Base-by-base conservation (phyloP, 2,329 filamentous ascomycete species). In the Pseudogymnoascus sp. region DNA sequence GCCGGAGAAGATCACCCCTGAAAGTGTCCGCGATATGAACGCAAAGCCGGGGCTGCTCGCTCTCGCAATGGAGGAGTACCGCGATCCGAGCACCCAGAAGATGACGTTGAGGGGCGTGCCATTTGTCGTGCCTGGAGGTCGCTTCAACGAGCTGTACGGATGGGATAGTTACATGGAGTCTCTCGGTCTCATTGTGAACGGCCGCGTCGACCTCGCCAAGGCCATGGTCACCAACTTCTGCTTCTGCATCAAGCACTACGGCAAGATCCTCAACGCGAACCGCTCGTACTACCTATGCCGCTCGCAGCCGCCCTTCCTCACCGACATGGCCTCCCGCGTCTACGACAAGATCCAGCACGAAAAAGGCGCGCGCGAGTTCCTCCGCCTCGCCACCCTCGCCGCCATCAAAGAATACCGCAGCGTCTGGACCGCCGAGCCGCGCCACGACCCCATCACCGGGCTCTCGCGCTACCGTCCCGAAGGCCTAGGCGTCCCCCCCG, bases 121-220 rank as follows among this genome's bases (percentile, higher is more conserved):
- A 0, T 99, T 98, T 70, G 92, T 98, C n/a, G 95, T 99, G 2
- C 95, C 95, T 0, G 95, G 95, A 65, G 95, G 95, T 24, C 86
- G 95, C 31, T 99, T 99, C 86, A 99, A 99, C 76, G 95, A 99
- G 75, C 78, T 99, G 22, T 99, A 99, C 74, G 93, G 93, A 56
- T 99, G 95, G 95, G 95, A 99, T 77, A 97, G 92, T 74, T 99
- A 98, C 79, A 98, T 99, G 92, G 91, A 93, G 75, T 95, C 93
- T 4, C 81, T 98, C 2, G 95, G 95, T 16, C 82, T 99, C 64
- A 80, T 98, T 64, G 85, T 91, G 69, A 91, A 93, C 72, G 90
- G 95, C 73, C 87, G 90, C 64, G 86, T 91, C 22, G 87, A 97
- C 71, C 79, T 98, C 62, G 92, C 92, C 68, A 96, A 97, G 79